These are phyloP conservation scores for Echium plantagineum DNA, from an alignment of 257 asterid genomes.

Conservation along the genomic window DNA sequence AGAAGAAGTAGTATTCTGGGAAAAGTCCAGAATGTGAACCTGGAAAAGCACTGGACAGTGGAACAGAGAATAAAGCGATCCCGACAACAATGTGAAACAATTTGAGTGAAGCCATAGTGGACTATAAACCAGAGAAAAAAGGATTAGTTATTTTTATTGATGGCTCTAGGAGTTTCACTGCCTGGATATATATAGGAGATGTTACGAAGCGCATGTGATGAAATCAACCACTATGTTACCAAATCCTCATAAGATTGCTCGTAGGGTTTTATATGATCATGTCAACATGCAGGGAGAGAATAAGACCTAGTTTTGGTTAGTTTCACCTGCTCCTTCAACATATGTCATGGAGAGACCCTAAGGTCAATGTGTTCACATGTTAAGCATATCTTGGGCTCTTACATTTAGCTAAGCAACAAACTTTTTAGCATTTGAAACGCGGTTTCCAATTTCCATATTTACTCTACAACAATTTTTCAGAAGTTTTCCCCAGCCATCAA, in stretches of 20 bases:
- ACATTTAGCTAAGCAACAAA: no score
- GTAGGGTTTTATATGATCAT: neutral
- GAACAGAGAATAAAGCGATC: conserved; percentile 18
- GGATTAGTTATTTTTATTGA: neutral
- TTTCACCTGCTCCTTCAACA: neutral
- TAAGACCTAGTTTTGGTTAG: neutral
- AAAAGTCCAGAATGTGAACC: conserved; percentile 29
- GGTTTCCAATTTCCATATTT: no score
- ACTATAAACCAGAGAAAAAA: neutral
- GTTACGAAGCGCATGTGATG: neutral
- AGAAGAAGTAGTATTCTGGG: conserved; percentile 36
- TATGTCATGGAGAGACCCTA: neutral
- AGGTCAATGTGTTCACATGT: neutral
- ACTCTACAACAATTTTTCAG: no score
- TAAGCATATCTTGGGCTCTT: neutral
- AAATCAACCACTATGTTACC: neutral
- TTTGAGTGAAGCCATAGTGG: conserved; percentile 1
- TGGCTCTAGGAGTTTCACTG: neutral
- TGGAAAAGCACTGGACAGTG: conserved; percentile 24
- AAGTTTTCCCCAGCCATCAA: no score
- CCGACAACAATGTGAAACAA: neutral
- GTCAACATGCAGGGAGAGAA: neutral
- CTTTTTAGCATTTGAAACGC: no score
- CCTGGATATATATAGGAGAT: neutral
- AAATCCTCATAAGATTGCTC: neutral